Evolutionary conservation across 2,329 filamentous ascomycete species (phyloP).

Genomic region (Blumeriella jaapii): DNA sequence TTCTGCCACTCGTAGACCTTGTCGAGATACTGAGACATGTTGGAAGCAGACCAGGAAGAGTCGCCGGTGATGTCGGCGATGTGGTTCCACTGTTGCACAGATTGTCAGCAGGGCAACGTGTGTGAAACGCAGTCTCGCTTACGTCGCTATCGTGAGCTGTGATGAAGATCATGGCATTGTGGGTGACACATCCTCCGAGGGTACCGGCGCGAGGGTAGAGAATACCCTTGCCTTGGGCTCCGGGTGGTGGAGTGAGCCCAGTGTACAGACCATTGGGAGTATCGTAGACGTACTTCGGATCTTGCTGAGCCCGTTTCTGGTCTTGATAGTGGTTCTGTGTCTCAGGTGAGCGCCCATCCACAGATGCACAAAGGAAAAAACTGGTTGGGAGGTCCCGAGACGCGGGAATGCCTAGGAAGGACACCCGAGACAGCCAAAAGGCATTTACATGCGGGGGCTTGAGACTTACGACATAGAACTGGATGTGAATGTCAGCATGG

Average conservation of each 20-base stretch:
- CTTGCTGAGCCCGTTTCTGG: constrained; percentile 8
- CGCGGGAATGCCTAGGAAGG: too few species aligned
- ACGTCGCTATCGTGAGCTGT: constrained; percentile 17
- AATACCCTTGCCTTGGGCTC: constrained; percentile 19
- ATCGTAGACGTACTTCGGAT: constrained; percentile 27
- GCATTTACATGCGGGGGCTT: too few species aligned
- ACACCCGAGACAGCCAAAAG: too few species aligned
- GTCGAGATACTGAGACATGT: constrained; percentile 19
- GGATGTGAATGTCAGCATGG: too few species aligned
- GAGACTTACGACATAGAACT: too few species aligned
- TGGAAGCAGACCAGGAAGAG: constrained; percentile 15
- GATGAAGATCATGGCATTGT: constrained; percentile 21
- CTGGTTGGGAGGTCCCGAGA: too few species aligned
- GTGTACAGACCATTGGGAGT: constrained; percentile 15
- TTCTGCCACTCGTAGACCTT: constrained; percentile 11
- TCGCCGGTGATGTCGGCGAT: constrained; percentile 20
- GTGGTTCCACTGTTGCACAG: too few species aligned
- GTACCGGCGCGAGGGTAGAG: constrained; percentile 25
- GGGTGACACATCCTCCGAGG: constrained; percentile 24
- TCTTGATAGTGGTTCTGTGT: constrained; percentile 16
- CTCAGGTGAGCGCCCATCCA: too few species aligned
- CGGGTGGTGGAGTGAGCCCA: constrained; percentile 20
- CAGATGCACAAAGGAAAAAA: too few species aligned
- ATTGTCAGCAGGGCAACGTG: too few species aligned
- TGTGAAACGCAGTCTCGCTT: too few species aligned